phyloP scores from a whole-genome alignment of 1,284 basidiomycete species.

The Cutaneotrichosporon sp. region DNA sequence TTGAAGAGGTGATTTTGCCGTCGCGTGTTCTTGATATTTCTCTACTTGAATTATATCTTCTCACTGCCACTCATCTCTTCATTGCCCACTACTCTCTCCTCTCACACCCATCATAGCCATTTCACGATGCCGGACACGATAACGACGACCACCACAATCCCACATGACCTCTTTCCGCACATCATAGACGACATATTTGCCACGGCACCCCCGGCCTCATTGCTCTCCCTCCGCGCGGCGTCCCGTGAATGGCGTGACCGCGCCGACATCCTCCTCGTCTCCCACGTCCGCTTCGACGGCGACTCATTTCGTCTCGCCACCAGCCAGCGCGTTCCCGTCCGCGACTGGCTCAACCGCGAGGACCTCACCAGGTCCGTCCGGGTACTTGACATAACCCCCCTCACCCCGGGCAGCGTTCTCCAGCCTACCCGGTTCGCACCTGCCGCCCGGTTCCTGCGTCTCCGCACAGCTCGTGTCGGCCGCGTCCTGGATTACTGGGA shows the following conservation, averaged over 20 bases:
- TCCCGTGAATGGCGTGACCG: not conserved
- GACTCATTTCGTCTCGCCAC: too few relatives aligned
- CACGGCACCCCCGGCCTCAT: not conserved
- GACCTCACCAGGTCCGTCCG: not conserved
- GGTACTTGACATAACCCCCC: not conserved
- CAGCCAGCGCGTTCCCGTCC: not conserved
- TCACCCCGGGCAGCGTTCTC: not conserved
- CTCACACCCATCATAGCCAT: too few relatives aligned
- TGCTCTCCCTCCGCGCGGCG: not conserved
- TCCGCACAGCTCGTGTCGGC: not conserved
- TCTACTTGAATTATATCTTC: too few relatives aligned
- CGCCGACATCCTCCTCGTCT: not conserved
- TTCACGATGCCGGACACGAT: too few relatives aligned
- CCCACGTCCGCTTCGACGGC: not conserved
- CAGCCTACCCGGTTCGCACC: not conserved
- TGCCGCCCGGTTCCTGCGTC: not conserved
- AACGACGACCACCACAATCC: too few relatives aligned
- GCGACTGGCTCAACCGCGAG: not conserved
- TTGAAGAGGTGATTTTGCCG: too few relatives aligned
- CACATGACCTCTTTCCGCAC: not conserved
- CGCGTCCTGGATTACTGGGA: conserved; percentile 1
- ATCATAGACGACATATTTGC: not conserved
- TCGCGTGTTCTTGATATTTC: too few relatives aligned
- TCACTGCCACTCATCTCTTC: too few relatives aligned
- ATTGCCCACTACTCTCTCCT: too few relatives aligned